A percentile compares a stretch with the other conserved stretches of the same genome.
Conservation (phyloP, 345 rosid species). For the Populus deltoides region DNA sequence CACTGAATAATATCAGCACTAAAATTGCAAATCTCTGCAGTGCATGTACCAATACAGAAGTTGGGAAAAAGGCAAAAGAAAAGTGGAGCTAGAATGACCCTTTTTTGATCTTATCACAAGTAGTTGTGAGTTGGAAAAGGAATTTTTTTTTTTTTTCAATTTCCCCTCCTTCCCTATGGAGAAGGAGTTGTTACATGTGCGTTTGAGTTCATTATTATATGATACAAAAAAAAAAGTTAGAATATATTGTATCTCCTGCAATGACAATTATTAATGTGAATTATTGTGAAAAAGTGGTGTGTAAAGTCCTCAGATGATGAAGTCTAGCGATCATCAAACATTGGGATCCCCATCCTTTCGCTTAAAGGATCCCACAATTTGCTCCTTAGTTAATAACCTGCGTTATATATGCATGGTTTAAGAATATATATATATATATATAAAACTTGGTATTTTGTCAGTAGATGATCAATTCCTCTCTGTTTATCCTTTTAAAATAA, state of each 20-base stretch:
- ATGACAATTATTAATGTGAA: neutral
- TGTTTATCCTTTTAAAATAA: no score
- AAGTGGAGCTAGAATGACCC: neutral
- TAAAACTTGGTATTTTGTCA: no score
- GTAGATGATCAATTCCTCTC: no score
- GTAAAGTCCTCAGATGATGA: neutral
- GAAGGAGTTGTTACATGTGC: neutral
- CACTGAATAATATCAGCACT: no score
- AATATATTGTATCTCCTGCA: neutral
- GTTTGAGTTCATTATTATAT: neutral
- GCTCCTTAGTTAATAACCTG: neutral
- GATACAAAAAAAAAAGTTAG: neutral
- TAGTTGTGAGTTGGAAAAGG: neutral
- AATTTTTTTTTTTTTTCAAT: neutral
- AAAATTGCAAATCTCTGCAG: neutral
- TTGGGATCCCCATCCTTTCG: neutral
- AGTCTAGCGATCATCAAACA: neutral
- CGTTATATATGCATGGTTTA: neutral
- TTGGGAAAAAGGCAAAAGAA: neutral
- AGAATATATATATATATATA: no score
- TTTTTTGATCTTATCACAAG: neutral
- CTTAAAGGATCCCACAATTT: neutral
- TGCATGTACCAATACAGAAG: neutral
- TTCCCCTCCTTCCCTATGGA: neutral
- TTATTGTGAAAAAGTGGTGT: neutral